Conservation (phyloP, 2,329 filamentous ascomycete species). For the Dothiorella sarmentorum region DNA sequence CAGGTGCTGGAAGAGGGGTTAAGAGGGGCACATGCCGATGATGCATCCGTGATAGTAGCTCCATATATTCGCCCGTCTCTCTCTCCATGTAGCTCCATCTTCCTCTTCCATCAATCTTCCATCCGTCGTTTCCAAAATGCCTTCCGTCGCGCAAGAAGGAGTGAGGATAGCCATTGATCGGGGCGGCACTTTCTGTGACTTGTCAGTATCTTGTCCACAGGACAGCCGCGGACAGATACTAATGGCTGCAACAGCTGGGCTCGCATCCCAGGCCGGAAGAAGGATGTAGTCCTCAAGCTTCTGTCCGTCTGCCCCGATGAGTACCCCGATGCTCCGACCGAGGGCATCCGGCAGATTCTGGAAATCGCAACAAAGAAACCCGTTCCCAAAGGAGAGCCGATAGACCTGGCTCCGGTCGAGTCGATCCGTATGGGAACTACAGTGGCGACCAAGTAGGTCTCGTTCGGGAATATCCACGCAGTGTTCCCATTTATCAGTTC, state of each 20-base stretch:
- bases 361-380: conserved; percentile 20
- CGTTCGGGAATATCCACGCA: background rate
- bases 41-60: conserved; percentile 12
- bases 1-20: conserved; percentile 1
- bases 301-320: conserved; percentile 30
- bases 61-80: conserved; percentile 7
- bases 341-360: conserved; percentile 33
- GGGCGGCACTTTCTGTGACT: conserved; percentile 17
- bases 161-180: conserved; percentile 69
- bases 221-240: conserved; percentile 15
- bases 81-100: background rate
- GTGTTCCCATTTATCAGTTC: background rate
- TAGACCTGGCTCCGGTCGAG: conserved; percentile 24
- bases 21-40: conserved; percentile 5
- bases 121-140: background rate
- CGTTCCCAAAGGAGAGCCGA: conserved; percentile 24
- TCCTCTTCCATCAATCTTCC: background rate
- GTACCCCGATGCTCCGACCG: conserved; percentile 32
- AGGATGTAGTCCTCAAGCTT: conserved; percentile 53
- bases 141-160: conserved; percentile 38
- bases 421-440: conserved; percentile 48
- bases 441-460: conserved; percentile 70
- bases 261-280: conserved; percentile 82
- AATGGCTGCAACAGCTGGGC: conserved; percentile 55
- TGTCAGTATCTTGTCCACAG: background rate